These are phyloP conservation scores for Acer campestre DNA, from an alignment of 345 rosid genomes.

Conservation along the genomic window DNA sequence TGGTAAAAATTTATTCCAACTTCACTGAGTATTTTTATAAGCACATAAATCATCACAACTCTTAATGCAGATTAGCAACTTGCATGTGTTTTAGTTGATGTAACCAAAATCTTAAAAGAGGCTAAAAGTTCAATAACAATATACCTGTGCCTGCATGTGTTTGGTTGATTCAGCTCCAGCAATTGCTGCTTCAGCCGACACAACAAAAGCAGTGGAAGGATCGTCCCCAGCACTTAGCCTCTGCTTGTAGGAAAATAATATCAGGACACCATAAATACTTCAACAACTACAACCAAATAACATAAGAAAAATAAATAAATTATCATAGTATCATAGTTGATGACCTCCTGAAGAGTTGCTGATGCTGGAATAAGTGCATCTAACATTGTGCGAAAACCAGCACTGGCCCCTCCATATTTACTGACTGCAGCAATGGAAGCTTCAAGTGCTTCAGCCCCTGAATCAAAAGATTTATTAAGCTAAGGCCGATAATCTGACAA, in stretches of 20 bases:
- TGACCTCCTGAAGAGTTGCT: constrained; percentile 76
- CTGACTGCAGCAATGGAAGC: constrained; percentile 84
- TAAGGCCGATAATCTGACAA: constrained; percentile 16
- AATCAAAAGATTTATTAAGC: constrained; percentile 21
- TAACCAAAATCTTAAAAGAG: not conserved
- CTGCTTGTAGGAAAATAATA: constrained; percentile 41
- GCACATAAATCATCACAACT: not conserved
- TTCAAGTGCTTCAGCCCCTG: constrained; percentile 92
- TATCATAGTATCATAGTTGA: not conserved
- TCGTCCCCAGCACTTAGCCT: constrained; percentile 74
- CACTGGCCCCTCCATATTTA: constrained; percentile 92
- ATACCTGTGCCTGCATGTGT: constrained; percentile 92
- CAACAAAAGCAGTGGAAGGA: constrained; percentile 65
- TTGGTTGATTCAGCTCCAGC: constrained; percentile 90
- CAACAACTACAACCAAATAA: not conserved
- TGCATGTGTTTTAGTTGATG: not conserved
- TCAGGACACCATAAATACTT: constrained; percentile 9
- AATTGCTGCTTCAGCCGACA: constrained; percentile 80
- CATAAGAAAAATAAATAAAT: not conserved
- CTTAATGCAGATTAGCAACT: not conserved
- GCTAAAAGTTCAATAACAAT: not conserved
- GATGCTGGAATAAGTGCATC: constrained; percentile 97
- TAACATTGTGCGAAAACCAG: constrained; percentile 86
- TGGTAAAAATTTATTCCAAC: not conserved
- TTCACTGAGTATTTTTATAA: not conserved